Evolutionary conservation across 2,329 filamentous ascomycete genomes (phyloP).

Genomic region (Arthrobotrys megalospora): DNA sequence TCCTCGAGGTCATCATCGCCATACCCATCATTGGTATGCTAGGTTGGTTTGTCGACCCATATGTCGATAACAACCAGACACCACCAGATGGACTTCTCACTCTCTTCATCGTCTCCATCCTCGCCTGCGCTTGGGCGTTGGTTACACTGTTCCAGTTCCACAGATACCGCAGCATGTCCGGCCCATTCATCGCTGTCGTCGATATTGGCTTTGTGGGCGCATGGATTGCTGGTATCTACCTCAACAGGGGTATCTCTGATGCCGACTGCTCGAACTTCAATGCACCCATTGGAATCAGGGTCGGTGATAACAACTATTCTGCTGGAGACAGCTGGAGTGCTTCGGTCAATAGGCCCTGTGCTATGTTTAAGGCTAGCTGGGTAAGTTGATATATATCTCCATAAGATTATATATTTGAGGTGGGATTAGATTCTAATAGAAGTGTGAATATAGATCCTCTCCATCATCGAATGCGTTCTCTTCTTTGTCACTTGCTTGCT

Average conservation of each 20-base stretch:
- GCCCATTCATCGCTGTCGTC: slow-evolving; percentile 75
- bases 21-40: slow-evolving; percentile 78
- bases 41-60: slow-evolving; percentile 77
- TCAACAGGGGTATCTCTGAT: slow-evolving; percentile 73
- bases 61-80: slow-evolving; percentile 73
- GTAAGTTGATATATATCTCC: slow-evolving; percentile 74
- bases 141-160: slow-evolving; percentile 78
- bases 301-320: slow-evolving; percentile 76
- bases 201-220: slow-evolving; percentile 74
- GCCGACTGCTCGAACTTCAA: slow-evolving; percentile 78
- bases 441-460: slow-evolving; percentile 30
- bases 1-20: slow-evolving; percentile 49
- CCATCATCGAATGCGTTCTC: slow-evolving; percentile 86
- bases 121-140: slow-evolving; percentile 76
- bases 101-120: slow-evolving; percentile 77
- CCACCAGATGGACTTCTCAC: slow-evolving; percentile 77
- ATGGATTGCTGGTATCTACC: slow-evolving; percentile 76
- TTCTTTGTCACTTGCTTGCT: slow-evolving; percentile 84
- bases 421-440: slow-evolving; percentile 19
- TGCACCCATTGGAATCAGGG: slow-evolving; percentile 68
- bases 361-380: slow-evolving; percentile 92
- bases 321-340: slow-evolving; percentile 72
- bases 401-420: not conserved
- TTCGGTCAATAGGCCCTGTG: slow-evolving; percentile 81
- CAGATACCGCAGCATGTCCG: slow-evolving; percentile 75